Evolutionary conservation across 495 filamentous ascomycete species (phyloP), one percentile per base, ranked within the genome.

Genomic region (Cenococcum geophilum): DNA sequence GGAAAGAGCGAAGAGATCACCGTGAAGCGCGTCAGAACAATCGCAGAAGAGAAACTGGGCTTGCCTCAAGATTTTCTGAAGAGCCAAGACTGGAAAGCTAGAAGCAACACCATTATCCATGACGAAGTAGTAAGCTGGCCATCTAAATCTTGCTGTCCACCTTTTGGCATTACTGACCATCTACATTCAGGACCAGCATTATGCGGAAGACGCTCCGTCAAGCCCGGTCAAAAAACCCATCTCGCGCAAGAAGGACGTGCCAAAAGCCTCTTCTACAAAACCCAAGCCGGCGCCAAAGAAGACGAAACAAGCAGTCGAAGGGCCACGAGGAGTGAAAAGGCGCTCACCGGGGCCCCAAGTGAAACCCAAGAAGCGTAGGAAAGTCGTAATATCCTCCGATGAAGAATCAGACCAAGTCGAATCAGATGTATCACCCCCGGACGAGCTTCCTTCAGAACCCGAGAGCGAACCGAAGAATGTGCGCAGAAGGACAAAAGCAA

Each of bases 21-120:
- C 0, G 82, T 95, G 68, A 92, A 89, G 60, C 77, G 79, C 47
- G 82, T 89, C 47, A 87, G 92, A 40, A 76, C 82, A 36, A 76
- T 77, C 1, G 86, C 82, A 2, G 90, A 92, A 67, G 73, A 83
- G 64, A 70, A 85, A 47, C 72, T 91, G 6, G 77, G 74, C 25
- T 79, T 98, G 1, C 78, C 80, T 2, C 75, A 80, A 4, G 88
- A 82, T 0, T 96, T 89, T 67, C 84, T 95, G 68, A 89, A 85
- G 65, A 72, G 81, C 45, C 71, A 65, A 3, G 71, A 79, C 18
- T 97, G 92, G 93, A 95, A 93, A 67, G 70, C 76, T n/a, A 81
- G 80, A 65, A 95, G 89, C 74, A 90, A 95, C 59, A 66, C 78
- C 18, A 69, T 95, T 32, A 89, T 97, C 57, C 78, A 80, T 60